Percentiles rank a stretch among this genome's conserved stretches.
phyloP scores from a whole-genome alignment of 1,139 yeast genomes.

The Pneumocystis sp. region DNA sequence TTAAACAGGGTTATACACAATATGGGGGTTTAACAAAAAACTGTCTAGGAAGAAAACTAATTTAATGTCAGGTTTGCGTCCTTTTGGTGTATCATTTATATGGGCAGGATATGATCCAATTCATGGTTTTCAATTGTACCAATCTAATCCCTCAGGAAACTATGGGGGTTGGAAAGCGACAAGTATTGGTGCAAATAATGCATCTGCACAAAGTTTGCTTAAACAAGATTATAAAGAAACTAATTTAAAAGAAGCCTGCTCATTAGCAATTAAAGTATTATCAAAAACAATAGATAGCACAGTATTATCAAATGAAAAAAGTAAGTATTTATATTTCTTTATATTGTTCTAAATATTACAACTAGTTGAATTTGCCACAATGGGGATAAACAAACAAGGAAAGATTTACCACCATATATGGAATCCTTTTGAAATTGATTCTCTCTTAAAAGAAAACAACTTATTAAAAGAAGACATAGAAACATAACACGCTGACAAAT shows the following conservation, averaged over 20 bases:
- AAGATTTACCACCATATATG: conserved; percentile 57
- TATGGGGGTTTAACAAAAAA: conserved; percentile 55
- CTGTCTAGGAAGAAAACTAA: background rate
- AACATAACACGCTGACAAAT: background rate
- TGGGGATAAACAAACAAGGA: conserved; percentile 36
- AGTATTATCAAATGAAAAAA: conserved; percentile 66
- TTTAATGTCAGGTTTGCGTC: conserved; percentile 40
- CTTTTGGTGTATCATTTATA: conserved; percentile 91
- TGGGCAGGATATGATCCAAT: conserved; percentile 92
- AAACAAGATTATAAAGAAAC: conserved; percentile 88
- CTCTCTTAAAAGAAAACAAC: conserved; percentile 51
- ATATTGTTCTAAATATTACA: background rate
- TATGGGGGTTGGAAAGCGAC: conserved; percentile 98
- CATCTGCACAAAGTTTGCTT: conserved; percentile 88
- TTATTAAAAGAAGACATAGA: background rate
- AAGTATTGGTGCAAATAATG: conserved; percentile 87
- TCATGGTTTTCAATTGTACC: conserved; percentile 80
- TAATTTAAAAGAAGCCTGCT: conserved; percentile 63
- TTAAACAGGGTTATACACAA: conserved; percentile 96
- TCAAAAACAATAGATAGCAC: conserved; percentile 90
- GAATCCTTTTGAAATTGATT: conserved; percentile 63
- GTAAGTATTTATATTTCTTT: conserved; percentile 3
- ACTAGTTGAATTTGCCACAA: conserved; percentile 70
- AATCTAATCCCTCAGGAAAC: conserved; percentile 94
- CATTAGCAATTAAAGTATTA: conserved; percentile 77